These are phyloP conservation scores for Verticillium albo-atrum DNA, from an alignment of 2,329 filamentous ascomycete genomes.

Conservation along the genomic window DNA sequence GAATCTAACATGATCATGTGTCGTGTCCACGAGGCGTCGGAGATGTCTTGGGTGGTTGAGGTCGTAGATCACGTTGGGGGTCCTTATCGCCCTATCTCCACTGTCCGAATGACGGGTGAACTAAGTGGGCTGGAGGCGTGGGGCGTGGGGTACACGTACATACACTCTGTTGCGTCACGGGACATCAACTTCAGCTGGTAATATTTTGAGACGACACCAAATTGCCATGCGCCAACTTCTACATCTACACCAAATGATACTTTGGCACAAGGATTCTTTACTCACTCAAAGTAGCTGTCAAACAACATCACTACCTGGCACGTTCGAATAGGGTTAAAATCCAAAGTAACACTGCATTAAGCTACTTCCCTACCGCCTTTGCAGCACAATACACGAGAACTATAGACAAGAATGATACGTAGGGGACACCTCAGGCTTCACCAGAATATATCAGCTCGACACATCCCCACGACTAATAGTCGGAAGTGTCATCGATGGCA, in stretches of 20 bases:
- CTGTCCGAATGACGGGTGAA: neutral
- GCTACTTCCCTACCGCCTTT: neutral
- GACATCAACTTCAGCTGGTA: no score
- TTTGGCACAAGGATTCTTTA: no score
- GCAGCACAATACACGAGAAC: neutral
- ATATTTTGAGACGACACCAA: no score
- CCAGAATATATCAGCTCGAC: neutral
- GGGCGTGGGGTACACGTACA: no score
- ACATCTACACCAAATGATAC: no score
- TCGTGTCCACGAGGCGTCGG: neutral
- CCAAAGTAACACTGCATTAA: neutral
- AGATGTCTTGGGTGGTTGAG: neutral
- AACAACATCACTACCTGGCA: no score
- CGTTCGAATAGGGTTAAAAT: no score
- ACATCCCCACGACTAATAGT: neutral
- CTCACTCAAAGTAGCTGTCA: no score
- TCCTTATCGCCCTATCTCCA: neutral
- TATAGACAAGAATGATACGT: neutral
- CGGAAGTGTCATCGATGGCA: constrained; percentile 40
- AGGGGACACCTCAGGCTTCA: neutral
- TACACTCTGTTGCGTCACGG: neutral
- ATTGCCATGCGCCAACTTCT: no score
- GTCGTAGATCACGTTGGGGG: neutral
- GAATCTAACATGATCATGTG: neutral
- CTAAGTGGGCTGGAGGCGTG: neutral